Percentiles rank a stretch among this genome's conserved stretches.
Conservation (phyloP, 1,284 basidiomycete genomes). For the Naganishia sp. region DNA sequence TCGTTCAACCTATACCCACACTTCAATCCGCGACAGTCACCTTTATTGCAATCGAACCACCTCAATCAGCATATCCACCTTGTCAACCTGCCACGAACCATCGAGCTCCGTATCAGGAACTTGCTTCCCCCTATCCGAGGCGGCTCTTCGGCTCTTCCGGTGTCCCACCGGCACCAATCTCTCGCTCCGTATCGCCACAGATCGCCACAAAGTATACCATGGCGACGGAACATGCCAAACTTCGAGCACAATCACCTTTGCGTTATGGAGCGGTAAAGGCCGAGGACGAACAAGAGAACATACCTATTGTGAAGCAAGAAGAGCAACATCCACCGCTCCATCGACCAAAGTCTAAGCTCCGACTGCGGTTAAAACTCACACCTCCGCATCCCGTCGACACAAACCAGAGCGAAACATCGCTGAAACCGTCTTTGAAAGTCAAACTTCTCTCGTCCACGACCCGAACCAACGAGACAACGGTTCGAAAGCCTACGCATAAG, state of each 20-base stretch:
- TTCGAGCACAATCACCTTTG: not conserved
- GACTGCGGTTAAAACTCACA: slow-evolving; percentile 45
- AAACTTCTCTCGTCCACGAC: slow-evolving; percentile 6
- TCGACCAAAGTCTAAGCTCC: slow-evolving; percentile 47
- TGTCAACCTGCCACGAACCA: no score
- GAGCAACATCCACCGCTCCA: slow-evolving; percentile 32
- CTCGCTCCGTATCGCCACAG: not conserved
- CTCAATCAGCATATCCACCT: no score
- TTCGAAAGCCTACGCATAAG: slow-evolving; percentile 12
- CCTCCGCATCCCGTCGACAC: slow-evolving; percentile 36
- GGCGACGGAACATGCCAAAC: not conserved
- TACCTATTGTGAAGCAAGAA: not conserved
- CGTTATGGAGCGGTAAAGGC: not conserved
- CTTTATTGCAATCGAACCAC: no score
- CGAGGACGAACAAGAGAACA: slow-evolving; percentile 7
- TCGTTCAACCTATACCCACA: no score
- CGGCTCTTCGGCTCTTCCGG: not conserved
- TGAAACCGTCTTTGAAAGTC: slow-evolving; percentile 5
- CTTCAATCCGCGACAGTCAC: no score
- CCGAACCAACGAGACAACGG: slow-evolving; percentile 20
- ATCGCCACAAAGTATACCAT: not conserved
- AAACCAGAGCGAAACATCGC: not conserved
- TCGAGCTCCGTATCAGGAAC: no score
- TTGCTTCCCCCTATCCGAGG: no score
- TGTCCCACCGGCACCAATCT: not conserved